Percentiles rank a stretch among this genome's conserved stretches.
Evolutionary conservation across 768 basidiomycete species (phyloP).

Genomic region (Krasilnikovozyma curviuscula): DNA sequence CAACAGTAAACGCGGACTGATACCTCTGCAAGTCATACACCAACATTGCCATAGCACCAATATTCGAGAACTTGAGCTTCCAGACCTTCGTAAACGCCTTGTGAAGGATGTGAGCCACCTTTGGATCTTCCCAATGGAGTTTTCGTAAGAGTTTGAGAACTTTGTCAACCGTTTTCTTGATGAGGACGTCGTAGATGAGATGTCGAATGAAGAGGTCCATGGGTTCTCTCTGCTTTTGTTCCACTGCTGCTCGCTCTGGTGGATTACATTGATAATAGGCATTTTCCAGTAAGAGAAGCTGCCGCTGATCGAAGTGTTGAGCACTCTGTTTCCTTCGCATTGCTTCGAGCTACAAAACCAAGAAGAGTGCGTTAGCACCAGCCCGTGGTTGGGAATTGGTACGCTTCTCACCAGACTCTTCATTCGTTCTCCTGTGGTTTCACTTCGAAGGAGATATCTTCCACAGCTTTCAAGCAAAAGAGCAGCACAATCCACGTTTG

Average conservation of each 20-base stretch:
- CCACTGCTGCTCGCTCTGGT: slow-evolving; percentile 69
- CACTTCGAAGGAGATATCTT: slow-evolving; percentile 66
- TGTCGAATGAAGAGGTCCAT: slow-evolving; percentile 91
- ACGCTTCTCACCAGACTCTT: slow-evolving; percentile 50
- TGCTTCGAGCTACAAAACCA: slow-evolving; percentile 48
- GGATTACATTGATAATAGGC: slow-evolving; percentile 90
- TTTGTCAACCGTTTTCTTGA: slow-evolving; percentile 87
- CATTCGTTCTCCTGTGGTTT: slow-evolving; percentile 72
- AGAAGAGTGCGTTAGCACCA: background rate
- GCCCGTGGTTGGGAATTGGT: background rate
- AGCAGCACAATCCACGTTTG: slow-evolving; percentile 83
- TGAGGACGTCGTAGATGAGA: slow-evolving; percentile 78
- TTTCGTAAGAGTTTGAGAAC: slow-evolving; percentile 82
- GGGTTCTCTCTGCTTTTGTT: slow-evolving; percentile 64
- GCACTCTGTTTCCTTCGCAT: slow-evolving; percentile 87
- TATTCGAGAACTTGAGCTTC: slow-evolving; percentile 86
- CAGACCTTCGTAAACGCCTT: slow-evolving; percentile 94
- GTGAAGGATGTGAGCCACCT: slow-evolving; percentile 45
- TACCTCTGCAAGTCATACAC: slow-evolving; percentile 88
- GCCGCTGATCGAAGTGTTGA: slow-evolving; percentile 80
- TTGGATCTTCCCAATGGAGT: slow-evolving; percentile 76
- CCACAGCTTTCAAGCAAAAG: slow-evolving; percentile 85
- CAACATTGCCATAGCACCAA: slow-evolving; percentile 77
- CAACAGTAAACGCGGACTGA: slow-evolving; percentile 68
- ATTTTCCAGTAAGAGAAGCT: slow-evolving; percentile 77